Evolutionary conservation across 1,284 basidiomycete species (phyloP).

Genomic region (Sanghuangporus baumii): DNA sequence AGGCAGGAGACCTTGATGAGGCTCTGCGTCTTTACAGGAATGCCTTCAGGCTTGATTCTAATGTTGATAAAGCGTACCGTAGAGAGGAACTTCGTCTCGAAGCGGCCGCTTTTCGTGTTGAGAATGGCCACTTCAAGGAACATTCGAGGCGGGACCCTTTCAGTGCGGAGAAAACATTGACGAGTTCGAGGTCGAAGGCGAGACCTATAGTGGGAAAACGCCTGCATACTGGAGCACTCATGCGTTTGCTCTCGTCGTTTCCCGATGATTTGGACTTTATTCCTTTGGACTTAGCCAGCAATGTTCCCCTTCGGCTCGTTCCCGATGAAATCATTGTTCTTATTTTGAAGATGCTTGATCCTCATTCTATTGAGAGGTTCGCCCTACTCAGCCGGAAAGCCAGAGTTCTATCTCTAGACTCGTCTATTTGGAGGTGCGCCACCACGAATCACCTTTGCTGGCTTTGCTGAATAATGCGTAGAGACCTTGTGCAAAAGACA

Average conservation of each 20-base stretch:
- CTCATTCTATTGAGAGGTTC: conserved; percentile 71
- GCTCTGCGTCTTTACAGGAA: conserved; percentile 71
- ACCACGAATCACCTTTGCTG: conserved; percentile 5
- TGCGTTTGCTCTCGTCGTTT: conserved; percentile 43
- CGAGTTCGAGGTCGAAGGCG: neutral
- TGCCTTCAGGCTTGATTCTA: conserved; percentile 69
- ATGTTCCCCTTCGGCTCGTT: conserved; percentile 49
- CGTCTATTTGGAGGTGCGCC: conserved; percentile 71
- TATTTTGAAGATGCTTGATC: conserved; percentile 60
- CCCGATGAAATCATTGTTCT: conserved; percentile 74
- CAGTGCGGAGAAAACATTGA: neutral
- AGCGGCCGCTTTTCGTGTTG: neutral
- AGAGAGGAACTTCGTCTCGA: conserved; percentile 41
- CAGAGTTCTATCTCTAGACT: conserved; percentile 61
- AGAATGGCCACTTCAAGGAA: neutral
- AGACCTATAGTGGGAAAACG: neutral
- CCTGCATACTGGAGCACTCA: conserved; percentile 37
- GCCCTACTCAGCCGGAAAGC: conserved; percentile 67
- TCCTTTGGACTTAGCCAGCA: conserved; percentile 60
- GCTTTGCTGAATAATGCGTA: conserved; percentile 25
- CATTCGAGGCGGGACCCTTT: neutral
- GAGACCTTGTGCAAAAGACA: conserved; percentile 47
- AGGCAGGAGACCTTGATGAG: conserved; percentile 65
- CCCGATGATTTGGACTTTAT: conserved; percentile 51
- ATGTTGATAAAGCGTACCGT: conserved; percentile 62